Conservation (phyloP, 2,329 filamentous ascomycete genomes). For the Lasiodiplodia citricola region DNA sequence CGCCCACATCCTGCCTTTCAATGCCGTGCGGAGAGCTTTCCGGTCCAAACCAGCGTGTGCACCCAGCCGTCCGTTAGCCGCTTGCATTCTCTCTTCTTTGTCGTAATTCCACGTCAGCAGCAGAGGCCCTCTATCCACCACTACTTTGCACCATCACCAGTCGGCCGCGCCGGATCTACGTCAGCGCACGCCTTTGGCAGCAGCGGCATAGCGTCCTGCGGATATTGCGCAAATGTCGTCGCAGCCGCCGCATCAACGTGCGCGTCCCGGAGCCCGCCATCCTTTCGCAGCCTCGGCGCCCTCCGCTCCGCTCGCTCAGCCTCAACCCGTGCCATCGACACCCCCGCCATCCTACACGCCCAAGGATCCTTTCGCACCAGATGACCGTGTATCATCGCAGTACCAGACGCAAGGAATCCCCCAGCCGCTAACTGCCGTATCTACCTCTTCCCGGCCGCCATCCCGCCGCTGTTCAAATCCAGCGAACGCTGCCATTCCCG, state of each 20-base stretch:
- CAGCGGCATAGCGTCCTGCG: background rate
- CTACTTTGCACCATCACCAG: background rate
- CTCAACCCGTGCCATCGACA: slow-evolving; percentile 21
- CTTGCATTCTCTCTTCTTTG: background rate
- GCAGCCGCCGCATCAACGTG: slow-evolving; percentile 8
- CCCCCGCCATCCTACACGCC: slow-evolving; percentile 22
- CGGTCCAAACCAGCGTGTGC: background rate
- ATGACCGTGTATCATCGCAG: background rate
- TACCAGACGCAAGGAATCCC: background rate
- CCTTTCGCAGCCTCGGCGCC: slow-evolving; percentile 25
- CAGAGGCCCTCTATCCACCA: background rate
- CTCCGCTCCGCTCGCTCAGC: slow-evolving; percentile 26
- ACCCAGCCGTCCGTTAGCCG: slow-evolving; percentile 2
- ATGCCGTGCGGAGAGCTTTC: slow-evolving; percentile 2
- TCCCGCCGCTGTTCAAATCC: background rate
- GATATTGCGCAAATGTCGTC: slow-evolving; percentile 1
- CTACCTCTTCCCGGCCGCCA: background rate
- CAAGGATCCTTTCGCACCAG: slow-evolving; percentile 14
- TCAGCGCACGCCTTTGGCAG: background rate
- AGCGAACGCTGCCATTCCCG: background rate
- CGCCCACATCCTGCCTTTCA: background rate
- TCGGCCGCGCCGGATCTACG: background rate
- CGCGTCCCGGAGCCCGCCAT: slow-evolving; percentile 19
- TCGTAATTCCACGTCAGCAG: background rate
- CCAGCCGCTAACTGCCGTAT: background rate